phyloP scores from a whole-genome alignment of 176 grass and related monocot genomes.

The Phragmites australis region DNA sequence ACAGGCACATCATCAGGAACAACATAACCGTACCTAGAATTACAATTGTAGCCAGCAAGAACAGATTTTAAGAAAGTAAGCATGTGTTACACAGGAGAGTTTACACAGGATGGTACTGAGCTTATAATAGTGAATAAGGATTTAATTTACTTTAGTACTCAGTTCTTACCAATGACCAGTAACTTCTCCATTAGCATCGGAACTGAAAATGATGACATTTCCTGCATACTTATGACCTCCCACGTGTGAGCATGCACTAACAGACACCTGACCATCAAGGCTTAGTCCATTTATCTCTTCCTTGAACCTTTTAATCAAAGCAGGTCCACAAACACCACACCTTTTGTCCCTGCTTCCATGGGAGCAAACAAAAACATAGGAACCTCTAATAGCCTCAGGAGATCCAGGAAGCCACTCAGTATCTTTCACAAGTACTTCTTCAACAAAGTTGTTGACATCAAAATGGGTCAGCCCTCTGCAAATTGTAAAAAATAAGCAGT shows the following conservation, averaged over 20 bases:
- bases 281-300: constrained; percentile 67
- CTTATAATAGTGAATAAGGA: not conserved
- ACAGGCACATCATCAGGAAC: constrained; percentile 87
- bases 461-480: constrained; percentile 83
- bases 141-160: constrained; percentile 6
- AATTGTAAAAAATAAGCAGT: constrained; percentile 37
- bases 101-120: not conserved
- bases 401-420: constrained; percentile 73
- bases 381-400: constrained; percentile 64
- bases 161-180: constrained; percentile 88
- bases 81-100: not conserved
- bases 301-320: constrained; percentile 74
- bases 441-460: constrained; percentile 88
- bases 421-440: constrained; percentile 91
- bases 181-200: constrained; percentile 57
- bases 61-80: not conserved
- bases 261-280: constrained; percentile 62
- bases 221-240: constrained; percentile 98
- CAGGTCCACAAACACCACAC: constrained; percentile 89
- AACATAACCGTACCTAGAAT: constrained; percentile 97
- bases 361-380: constrained; percentile 86
- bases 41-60: constrained; percentile 38
- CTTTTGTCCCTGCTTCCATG: constrained; percentile 91
- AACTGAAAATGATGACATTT: constrained; percentile 90
- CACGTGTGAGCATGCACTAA: constrained; percentile 87